A percentile compares a stretch with the other conserved stretches of the same genome.
phyloP scores from a whole-genome alignment of 169 alveolate genomes.

The Plasmodium vinckei region DNA sequence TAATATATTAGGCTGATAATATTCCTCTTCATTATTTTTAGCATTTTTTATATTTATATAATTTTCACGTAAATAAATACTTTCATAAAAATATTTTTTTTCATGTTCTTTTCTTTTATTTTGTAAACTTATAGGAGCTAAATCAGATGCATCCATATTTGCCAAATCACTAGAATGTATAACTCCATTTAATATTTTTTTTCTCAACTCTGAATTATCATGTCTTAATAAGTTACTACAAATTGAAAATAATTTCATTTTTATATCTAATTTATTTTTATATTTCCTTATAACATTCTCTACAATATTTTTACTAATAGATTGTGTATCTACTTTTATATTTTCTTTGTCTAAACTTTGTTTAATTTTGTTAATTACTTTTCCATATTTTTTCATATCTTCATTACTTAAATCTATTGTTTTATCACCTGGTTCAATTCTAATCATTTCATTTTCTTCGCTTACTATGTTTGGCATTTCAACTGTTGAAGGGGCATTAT shows the following conservation, averaged over 20 bases:
- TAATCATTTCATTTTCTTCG: not conserved
- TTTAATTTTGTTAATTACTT: slow-evolving; percentile 57
- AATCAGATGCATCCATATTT: slow-evolving; percentile 59
- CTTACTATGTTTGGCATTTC: not conserved
- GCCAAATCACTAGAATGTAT: slow-evolving; percentile 37
- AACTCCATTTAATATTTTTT: slow-evolving; percentile 41
- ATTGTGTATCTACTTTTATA: slow-evolving; percentile 8
- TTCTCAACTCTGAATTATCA: slow-evolving; percentile 63
- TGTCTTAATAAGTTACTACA: slow-evolving; percentile 42
- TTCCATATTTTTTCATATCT: slow-evolving; percentile 28
- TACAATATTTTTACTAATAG: slow-evolving; percentile 48
- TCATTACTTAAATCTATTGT: not conserved
- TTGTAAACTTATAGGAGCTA: slow-evolving; percentile 72
- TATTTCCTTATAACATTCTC: slow-evolving; percentile 33
- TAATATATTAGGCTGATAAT: slow-evolving; percentile 4
- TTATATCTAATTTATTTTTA: slow-evolving; percentile 49
- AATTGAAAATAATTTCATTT: slow-evolving; percentile 59
- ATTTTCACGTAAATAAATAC: slow-evolving; percentile 56
- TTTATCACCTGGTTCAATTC: not conserved
- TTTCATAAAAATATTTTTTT: slow-evolving; percentile 68
- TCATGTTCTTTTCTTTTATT: slow-evolving; percentile 74
- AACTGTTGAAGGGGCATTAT: slow-evolving; percentile 1
- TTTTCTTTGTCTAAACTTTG: slow-evolving; percentile 48
- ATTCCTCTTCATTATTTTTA: slow-evolving; percentile 30
- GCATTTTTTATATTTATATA: slow-evolving; percentile 38